Evolutionary conservation across 2,329 filamentous ascomycete species (phyloP).

Genomic region (Colletotrichum sp.): DNA sequence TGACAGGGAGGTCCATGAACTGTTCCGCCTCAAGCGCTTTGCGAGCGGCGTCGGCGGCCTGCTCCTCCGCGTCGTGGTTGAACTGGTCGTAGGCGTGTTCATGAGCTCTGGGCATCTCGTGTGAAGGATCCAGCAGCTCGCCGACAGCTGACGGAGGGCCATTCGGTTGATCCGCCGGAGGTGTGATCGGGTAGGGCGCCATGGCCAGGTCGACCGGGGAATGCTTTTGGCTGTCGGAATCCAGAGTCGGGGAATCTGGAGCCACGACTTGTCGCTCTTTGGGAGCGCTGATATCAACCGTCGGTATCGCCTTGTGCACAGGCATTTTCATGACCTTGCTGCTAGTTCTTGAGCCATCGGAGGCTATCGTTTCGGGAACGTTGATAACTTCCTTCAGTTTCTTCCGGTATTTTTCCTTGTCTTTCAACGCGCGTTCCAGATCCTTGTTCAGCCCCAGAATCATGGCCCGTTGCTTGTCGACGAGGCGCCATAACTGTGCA

Average conservation of each 20-base stretch:
- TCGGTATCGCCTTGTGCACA: conserved; percentile 25
- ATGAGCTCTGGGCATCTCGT: conserved; percentile 64
- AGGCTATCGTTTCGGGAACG: conserved; percentile 35
- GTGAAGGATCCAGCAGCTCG: conserved; percentile 60
- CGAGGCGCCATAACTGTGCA: conserved; percentile 89
- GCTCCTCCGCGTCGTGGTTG: conserved; percentile 59
- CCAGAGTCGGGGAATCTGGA: conserved; percentile 54
- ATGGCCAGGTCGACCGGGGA: conserved; percentile 65
- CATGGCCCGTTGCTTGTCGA: conserved; percentile 95
- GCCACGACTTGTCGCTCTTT: conserved; percentile 36
- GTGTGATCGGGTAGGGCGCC: conserved; percentile 69
- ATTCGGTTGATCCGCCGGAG: conserved; percentile 57
- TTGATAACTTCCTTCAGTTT: conserved; percentile 80
- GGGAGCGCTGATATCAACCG: conserved; percentile 29
- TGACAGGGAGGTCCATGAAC: conserved; percentile 54
- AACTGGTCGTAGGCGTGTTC: conserved; percentile 64
- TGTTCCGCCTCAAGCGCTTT: conserved; percentile 49
- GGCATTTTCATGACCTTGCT: conserved; percentile 18
- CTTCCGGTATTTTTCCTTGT: conserved; percentile 92
- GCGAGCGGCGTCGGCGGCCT: conserved; percentile 47
- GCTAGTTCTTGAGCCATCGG: conserved; percentile 24
- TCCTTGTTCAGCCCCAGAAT: conserved; percentile 95
- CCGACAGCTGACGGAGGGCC: conserved; percentile 48
- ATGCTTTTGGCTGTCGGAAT: conserved; percentile 55
- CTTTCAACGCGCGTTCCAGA: conserved; percentile 86